These are phyloP conservation scores for Paramecium caudatum DNA, from an alignment of 73 alveolate species.

Conservation along the genomic window DNA sequence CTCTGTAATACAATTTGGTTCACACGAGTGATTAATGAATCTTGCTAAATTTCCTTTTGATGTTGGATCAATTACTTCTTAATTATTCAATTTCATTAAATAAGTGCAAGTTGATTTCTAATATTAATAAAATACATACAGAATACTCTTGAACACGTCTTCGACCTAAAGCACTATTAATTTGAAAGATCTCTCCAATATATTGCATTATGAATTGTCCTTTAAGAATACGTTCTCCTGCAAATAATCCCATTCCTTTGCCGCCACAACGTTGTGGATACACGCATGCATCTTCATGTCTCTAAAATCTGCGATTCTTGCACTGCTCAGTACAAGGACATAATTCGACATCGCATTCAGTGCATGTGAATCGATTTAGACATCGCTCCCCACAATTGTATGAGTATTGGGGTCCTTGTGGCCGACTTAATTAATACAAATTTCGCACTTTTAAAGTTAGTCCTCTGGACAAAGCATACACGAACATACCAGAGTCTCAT, in stretches of 20 bases:
- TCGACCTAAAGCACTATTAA: constrained; percentile 92
- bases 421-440: not conserved
- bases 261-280: constrained; percentile 95
- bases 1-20: constrained; percentile 98
- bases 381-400: constrained; percentile 95
- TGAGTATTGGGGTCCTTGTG: constrained; percentile 62
- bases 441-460: not conserved
- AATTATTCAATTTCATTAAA: constrained; percentile 91
- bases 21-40: constrained; percentile 98
- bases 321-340: constrained; percentile 95
- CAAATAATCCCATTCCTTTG: constrained; percentile 96
- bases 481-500: constrained; percentile 84
- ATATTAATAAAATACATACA: constrained; percentile 68
- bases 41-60: constrained; percentile 97
- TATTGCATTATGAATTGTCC: constrained; percentile 97
- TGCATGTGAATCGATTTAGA: constrained; percentile 88
- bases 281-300: constrained; percentile 95
- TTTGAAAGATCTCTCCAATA: constrained; percentile 96
- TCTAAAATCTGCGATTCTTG: constrained; percentile 94
- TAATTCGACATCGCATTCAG: constrained; percentile 91
- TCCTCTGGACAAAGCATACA: constrained; percentile 80
- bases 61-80: constrained; percentile 98
- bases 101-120: constrained; percentile 92
- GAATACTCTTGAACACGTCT: constrained; percentile 90
- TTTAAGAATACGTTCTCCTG: constrained; percentile 94